Base-by-base conservation (phyloP, 257 asterid species). In the Solanum tacnaense region DNA sequence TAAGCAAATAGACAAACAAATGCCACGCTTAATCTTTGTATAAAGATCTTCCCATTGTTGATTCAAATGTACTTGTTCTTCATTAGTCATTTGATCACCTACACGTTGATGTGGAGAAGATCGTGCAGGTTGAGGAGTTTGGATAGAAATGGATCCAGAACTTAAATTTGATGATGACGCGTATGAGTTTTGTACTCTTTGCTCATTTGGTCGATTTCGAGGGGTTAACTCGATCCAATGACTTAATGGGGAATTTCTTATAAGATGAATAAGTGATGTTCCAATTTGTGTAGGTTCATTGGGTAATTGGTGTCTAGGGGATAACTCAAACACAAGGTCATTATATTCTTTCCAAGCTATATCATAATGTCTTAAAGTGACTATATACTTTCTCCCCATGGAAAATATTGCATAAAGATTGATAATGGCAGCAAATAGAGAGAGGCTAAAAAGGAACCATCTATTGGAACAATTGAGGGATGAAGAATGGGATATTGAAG, bases 361-460 rank as follows among this genome's bases (percentile, higher is more conserved):
- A 34, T 86, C 90, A 44, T 74, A 71, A 58, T 34, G 36, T 34
- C 18, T 27, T 78, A 86, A 72, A 41, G 88, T 84, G 23, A 73
- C 32, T 20, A 87, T 25, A 84, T 88, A 90, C 15, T 87, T 89
- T 36, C 41, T 16, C 21, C 81, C 85, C 60, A 84, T 87, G 8
- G 87, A 41, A 29, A 36, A 38, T 5, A 90, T 84, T 8, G 91
- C 92, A 52, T 52, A 60, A 39, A 89, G 75, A 38, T 90, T 89
- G 36, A 90, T 89, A 20, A 38, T 20, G 23, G 91, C 86, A 7
- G 92, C 91, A 9, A 88, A 35, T 32, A 87, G 46, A 7, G 46
- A 7, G 87, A 87, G 88, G 44, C 60, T 16, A 86, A 87, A 79
- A 1, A 85, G 52, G 88, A 58, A 87, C 88, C 88, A 84, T 9